A percentile compares a stretch with the other conserved stretches of the same genome.
phyloP scores from a whole-genome alignment of 2,329 filamentous ascomycete genomes.

The Colletotrichum spaethianum region DNA sequence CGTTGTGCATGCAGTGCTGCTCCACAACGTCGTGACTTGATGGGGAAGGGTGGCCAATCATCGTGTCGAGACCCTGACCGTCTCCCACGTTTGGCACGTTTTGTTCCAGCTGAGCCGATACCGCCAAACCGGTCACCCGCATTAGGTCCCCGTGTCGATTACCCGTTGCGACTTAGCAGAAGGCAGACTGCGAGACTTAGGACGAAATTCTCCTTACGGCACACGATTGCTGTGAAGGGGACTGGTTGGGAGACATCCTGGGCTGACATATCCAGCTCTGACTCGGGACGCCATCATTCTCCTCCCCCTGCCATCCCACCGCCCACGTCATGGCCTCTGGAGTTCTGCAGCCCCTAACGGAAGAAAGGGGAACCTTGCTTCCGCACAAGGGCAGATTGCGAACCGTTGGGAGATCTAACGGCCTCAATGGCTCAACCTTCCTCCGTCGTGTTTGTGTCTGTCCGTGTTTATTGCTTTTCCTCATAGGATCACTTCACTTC shows the following conservation, averaged over 20 bases:
- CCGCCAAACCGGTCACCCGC: constrained; percentile 31
- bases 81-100: constrained; percentile 15
- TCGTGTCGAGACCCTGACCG: not conserved
- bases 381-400: not conserved
- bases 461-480: constrained; percentile 13
- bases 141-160: constrained; percentile 29
- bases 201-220: not conserved
- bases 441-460: not conserved
- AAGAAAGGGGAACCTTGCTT: constrained; percentile 8
- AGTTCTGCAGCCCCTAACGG: constrained; percentile 10
- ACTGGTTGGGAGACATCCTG: constrained; percentile 25
- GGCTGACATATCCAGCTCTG: constrained; percentile 37
- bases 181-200: constrained; percentile 34
- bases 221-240: constrained; percentile 31
- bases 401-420: constrained; percentile 8
- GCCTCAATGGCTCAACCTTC: constrained; percentile 10
- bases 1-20: constrained; percentile 33
- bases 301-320: constrained; percentile 1
- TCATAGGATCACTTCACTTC: constrained; percentile 1
- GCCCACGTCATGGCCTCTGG: constrained; percentile 3
- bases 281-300: constrained; percentile 31
- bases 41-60: constrained; percentile 31
- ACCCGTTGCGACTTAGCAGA: constrained; percentile 35
- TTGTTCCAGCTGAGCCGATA: constrained; percentile 35
- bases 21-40: constrained; percentile 31